These are phyloP conservation scores for Phylloporus rhodoxanthus DNA, from an alignment of 768 basidiomycete genomes.

Conservation along the genomic window DNA sequence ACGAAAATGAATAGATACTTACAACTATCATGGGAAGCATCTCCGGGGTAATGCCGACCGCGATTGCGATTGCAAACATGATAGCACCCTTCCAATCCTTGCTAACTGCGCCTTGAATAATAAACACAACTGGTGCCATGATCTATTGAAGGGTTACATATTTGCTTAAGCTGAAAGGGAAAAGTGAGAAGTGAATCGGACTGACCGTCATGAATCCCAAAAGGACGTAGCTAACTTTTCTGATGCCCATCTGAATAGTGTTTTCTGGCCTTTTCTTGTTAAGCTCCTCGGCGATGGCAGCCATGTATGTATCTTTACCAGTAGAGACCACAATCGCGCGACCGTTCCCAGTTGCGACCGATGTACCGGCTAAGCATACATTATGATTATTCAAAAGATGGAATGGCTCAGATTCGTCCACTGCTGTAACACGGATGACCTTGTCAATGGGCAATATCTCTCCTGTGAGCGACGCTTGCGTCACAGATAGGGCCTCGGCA, in stretches of 20 bases:
- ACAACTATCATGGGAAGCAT: constrained; percentile 33
- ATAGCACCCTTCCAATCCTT: constrained; percentile 29
- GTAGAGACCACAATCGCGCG: constrained; percentile 29
- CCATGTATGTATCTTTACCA: constrained; percentile 32
- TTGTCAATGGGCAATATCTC: constrained; percentile 34
- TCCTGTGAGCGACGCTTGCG: constrained; percentile 34
- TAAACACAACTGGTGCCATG: constrained; percentile 28
- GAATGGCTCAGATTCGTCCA: constrained; percentile 17
- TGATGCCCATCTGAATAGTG: constrained; percentile 30
- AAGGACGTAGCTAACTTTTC: constrained; percentile 30
- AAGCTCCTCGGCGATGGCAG: constrained; percentile 32
- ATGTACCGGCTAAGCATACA: constrained; percentile 32
- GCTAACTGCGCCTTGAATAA: constrained; percentile 29
- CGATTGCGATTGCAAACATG: constrained; percentile 29
- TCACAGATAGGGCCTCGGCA: constrained; percentile 30
- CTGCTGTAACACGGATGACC: constrained; percentile 10
- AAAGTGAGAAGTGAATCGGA: not conserved
- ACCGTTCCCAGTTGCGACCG: constrained; percentile 31
- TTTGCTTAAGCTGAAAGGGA: not conserved
- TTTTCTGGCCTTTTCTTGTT: constrained; percentile 30
- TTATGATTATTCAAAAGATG: constrained; percentile 30
- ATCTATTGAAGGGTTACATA: constrained; percentile 9
- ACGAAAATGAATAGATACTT: constrained; percentile 1
- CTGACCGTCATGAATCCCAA: constrained; percentile 29
- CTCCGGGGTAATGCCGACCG: constrained; percentile 29